A percentile compares a stretch with the other conserved stretches of the same genome.
phyloP scores from a whole-genome alignment of 2,329 filamentous ascomycete species.

The Daldinia sp. region DNA sequence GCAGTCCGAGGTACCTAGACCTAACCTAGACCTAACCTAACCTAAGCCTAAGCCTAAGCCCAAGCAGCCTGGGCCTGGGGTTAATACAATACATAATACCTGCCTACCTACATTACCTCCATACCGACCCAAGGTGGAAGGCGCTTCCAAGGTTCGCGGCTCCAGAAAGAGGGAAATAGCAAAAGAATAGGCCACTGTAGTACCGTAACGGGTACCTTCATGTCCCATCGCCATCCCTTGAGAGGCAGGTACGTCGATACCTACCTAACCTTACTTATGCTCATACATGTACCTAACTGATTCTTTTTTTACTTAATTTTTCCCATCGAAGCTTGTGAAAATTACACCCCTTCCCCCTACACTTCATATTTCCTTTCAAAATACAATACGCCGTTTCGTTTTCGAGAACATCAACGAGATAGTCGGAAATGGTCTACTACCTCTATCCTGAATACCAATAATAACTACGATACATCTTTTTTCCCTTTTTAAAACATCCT shows the following conservation, averaged over 20 bases:
- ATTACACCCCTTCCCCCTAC: conserved; percentile 8
- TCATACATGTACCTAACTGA: conserved; percentile 9
- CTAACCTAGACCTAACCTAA: no score
- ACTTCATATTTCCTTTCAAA: conserved; percentile 11
- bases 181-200: conserved; percentile 22
- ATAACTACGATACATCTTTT: conserved; percentile 7
- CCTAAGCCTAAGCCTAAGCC: no score
- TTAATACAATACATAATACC: conserved; percentile 13
- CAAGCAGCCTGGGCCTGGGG: not conserved
- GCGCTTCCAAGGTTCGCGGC: conserved; percentile 29
- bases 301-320: conserved; percentile 12
- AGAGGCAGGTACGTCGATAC: conserved; percentile 25
- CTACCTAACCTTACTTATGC: not conserved
- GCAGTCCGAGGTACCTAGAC: not conserved
- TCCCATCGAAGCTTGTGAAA: conserved; percentile 13
- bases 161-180: conserved; percentile 24
- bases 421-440: not conserved
- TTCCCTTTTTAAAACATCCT: conserved; percentile 7
- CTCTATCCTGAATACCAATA: conserved; percentile 3
- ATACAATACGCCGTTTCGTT: conserved; percentile 8
- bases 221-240: conserved; percentile 31
- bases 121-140: conserved; percentile 34
- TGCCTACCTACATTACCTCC: not conserved
- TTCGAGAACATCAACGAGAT: not conserved
- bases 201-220: conserved; percentile 29